Evolutionary conservation across 805 yeast species (phyloP).

Genomic region (Tetrapisispora arboricola): DNA sequence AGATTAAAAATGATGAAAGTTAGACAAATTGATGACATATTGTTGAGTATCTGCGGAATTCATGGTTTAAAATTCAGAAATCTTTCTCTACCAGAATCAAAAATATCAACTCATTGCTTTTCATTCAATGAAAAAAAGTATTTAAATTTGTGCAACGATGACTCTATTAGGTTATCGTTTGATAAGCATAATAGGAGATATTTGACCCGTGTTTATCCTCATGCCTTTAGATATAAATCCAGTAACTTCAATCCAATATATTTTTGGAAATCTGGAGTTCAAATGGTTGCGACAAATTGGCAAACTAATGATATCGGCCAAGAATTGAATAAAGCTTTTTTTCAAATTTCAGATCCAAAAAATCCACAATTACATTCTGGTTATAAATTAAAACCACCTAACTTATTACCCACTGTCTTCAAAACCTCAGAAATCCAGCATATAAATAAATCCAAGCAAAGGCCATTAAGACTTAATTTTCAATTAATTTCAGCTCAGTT

Average conservation of each 20-base stretch:
- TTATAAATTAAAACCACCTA: constrained; percentile 64
- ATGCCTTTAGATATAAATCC: constrained; percentile 64
- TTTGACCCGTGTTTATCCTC: constrained; percentile 81
- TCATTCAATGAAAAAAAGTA: constrained; percentile 73
- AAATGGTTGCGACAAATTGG: constrained; percentile 96
- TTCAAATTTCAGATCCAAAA: constrained; percentile 41
- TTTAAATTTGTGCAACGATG: constrained; percentile 53
- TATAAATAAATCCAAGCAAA: constrained; percentile 10
- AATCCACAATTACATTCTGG: constrained; percentile 39
- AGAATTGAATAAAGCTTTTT: constrained; percentile 77
- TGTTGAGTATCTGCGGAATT: constrained; percentile 27
- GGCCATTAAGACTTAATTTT: constrained; percentile 26
- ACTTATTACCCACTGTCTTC: constrained; percentile 28
- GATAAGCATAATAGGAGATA: constrained; percentile 67
- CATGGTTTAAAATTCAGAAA: constrained; percentile 72
- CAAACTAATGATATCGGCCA: constrained; percentile 86
- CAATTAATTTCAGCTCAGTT: constrained; percentile 73
- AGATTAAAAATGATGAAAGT: constrained; percentile 26
- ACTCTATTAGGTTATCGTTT: constrained; percentile 42
- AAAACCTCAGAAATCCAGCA: constrained; percentile 20
- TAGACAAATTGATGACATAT: constrained; percentile 14
- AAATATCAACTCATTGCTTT: constrained; percentile 70
- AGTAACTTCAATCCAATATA: constrained; percentile 70
- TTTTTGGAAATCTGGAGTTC: constrained; percentile 81
- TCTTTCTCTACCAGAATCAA: constrained; percentile 79